A percentile compares a stretch with the other conserved stretches of the same genome.
phyloP scores from a whole-genome alignment of 768 basidiomycete genomes.

The Suillus subluteus region DNA sequence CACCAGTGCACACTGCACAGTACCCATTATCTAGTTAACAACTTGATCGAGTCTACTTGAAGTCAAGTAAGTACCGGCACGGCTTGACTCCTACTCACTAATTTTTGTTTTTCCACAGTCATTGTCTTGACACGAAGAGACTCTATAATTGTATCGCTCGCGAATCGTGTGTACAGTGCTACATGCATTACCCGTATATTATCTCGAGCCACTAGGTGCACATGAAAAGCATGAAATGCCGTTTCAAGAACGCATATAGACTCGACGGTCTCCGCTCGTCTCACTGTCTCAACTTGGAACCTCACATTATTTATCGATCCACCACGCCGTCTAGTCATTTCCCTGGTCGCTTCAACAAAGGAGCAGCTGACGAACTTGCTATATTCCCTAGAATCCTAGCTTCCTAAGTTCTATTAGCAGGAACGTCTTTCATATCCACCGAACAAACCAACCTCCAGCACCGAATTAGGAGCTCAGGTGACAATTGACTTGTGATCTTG shows the following conservation, averaged over 20 bases:
- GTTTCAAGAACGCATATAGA: not conserved
- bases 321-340: not conserved
- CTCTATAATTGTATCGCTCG: not conserved
- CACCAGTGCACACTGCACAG: not conserved
- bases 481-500: not conserved
- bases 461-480: not conserved
- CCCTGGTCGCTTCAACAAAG: not conserved
- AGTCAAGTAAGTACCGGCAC: not conserved
- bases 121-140: not conserved
- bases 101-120: not conserved
- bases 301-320: not conserved
- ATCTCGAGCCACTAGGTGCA: not conserved
- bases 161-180: not conserved
- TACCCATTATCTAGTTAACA: not conserved
- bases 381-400: not conserved
- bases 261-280: not conserved
- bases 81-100: not conserved
- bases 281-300: not conserved
- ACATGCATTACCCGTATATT: not conserved
- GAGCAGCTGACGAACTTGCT: too few species aligned
- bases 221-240: not conserved
- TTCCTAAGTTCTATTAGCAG: not conserved
- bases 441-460: not conserved
- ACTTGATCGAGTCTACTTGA: not conserved
- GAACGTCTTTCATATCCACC: not conserved